Percentiles rank a stretch among this genome's conserved stretches.
These are phyloP conservation scores for Neurospora sp. DNA, from an alignment of 495 filamentous ascomycete species.

Conservation along the genomic window DNA sequence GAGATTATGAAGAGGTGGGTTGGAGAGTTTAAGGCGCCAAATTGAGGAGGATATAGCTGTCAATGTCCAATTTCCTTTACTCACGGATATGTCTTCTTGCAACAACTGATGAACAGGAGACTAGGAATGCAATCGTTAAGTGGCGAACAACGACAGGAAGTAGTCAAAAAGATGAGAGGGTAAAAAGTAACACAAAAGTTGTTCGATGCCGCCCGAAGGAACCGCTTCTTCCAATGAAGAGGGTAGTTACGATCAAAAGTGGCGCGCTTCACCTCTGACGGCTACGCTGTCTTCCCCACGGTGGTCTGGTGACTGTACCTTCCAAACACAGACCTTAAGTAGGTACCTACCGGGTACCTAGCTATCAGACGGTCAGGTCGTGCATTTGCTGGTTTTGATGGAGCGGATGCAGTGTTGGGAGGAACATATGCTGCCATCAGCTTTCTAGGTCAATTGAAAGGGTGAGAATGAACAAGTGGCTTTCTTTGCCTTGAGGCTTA, in stretches of 20 bases:
- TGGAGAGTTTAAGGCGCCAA: slow-evolving; percentile 20
- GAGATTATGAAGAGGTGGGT: slow-evolving; percentile 39
- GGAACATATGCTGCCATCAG: not conserved
- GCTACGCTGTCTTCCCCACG: not conserved
- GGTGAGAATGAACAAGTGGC: not conserved
- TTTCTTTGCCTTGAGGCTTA: not conserved
- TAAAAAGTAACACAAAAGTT: not conserved
- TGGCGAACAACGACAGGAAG: not conserved
- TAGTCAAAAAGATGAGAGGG: too few species aligned
- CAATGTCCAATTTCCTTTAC: not conserved
- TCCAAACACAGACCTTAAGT: not conserved
- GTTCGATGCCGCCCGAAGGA: not conserved
- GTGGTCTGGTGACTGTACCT: not conserved
- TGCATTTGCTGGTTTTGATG: too few species aligned
- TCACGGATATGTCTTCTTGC: not conserved
- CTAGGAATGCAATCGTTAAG: not conserved
- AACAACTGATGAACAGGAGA: not conserved
- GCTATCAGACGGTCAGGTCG: too few species aligned
- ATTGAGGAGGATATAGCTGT: not conserved
- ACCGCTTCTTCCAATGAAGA: not conserved
- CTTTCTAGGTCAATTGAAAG: too few species aligned
- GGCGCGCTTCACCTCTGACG: not conserved
- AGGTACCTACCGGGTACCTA: too few species aligned
- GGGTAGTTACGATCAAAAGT: not conserved
- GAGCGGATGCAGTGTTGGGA: not conserved